Evolutionary conservation across 179 eudicot genomes (phyloP).

Genomic region (Corrigiola litoralis): DNA sequence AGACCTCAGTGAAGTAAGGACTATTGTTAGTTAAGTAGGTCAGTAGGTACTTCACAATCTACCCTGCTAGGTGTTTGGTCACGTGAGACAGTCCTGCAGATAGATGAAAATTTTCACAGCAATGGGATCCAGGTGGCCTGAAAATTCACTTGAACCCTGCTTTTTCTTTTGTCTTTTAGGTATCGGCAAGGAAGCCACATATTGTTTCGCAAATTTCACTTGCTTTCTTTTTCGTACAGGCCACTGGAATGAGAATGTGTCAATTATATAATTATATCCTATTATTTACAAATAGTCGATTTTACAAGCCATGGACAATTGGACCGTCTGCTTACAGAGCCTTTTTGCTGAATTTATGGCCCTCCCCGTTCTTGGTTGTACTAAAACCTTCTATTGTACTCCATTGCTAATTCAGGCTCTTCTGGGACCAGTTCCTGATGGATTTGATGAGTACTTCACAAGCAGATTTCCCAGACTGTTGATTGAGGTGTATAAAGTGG

Average conservation of each 20-base stretch:
- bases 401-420: conserved; percentile 43
- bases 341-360: no score
- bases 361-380: background rate
- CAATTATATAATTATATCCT: no score
- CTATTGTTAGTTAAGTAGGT: background rate
- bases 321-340: no score
- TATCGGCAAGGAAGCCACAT: no score
- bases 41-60: no score
- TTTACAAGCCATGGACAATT: no score
- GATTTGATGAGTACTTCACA: conserved; percentile 69
- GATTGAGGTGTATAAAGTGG: conserved; percentile 80
- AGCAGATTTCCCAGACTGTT: conserved; percentile 69
- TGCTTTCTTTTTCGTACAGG: no score
- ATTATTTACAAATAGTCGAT: no score
- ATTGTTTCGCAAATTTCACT: no score
- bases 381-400: background rate
- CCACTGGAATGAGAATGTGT: no score
- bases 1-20: no score
- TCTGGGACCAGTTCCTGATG: conserved; percentile 82
- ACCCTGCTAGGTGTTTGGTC: background rate
- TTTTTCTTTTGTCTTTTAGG: no score
- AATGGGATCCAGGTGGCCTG: background rate
- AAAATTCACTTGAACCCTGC: background rate
- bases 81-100: background rate
- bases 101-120: background rate